Evolutionary conservation across 2,329 filamentous ascomycete species (phyloP).

Genomic region (Rhytidhysteron rufulum): DNA sequence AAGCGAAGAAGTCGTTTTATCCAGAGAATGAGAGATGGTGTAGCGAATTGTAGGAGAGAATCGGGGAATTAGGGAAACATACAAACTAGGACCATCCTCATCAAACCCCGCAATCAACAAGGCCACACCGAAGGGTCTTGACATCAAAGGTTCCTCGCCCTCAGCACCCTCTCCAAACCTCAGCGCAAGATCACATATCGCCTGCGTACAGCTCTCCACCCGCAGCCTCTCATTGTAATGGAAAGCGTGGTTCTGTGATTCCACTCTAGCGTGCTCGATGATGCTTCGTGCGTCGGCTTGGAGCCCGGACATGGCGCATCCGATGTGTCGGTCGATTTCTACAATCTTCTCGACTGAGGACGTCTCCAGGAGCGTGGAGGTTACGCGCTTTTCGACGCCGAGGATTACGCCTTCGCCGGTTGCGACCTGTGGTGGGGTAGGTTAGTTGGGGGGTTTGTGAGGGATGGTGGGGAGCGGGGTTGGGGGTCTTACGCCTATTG

Average conservation of each 20-base stretch:
- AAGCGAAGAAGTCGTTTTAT: no score
- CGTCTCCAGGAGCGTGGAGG: conserved; percentile 92
- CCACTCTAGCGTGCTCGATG: conserved; percentile 96
- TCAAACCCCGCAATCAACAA: conserved; percentile 95
- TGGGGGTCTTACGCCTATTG: conserved; percentile 69
- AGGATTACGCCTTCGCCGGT: conserved; percentile 94
- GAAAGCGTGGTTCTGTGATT: conserved; percentile 95
- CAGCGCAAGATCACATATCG: conserved; percentile 94
- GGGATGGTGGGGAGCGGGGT: not conserved
- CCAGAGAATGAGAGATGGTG: no score
- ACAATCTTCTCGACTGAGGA: conserved; percentile 99
- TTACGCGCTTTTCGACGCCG: conserved; percentile 98
- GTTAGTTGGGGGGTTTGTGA: conserved; percentile 11
- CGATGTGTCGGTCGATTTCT: conserved; percentile 98
- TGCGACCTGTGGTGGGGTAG: conserved; percentile 58
- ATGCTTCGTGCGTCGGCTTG: conserved; percentile 97
- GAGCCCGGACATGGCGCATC: conserved; percentile 96
- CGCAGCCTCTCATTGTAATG: conserved; percentile 94
- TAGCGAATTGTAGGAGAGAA: no score
- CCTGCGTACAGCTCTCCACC: conserved; percentile 97
- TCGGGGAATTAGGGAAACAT: conserved; percentile 39
- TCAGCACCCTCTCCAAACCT: conserved; percentile 96
- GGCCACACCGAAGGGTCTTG: conserved; percentile 91
- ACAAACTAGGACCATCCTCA: conserved; percentile 91
- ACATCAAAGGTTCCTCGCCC: conserved; percentile 98